These are phyloP conservation scores for Lactarius psammicola DNA, from an alignment of 768 basidiomycete species.

Conservation along the genomic window DNA sequence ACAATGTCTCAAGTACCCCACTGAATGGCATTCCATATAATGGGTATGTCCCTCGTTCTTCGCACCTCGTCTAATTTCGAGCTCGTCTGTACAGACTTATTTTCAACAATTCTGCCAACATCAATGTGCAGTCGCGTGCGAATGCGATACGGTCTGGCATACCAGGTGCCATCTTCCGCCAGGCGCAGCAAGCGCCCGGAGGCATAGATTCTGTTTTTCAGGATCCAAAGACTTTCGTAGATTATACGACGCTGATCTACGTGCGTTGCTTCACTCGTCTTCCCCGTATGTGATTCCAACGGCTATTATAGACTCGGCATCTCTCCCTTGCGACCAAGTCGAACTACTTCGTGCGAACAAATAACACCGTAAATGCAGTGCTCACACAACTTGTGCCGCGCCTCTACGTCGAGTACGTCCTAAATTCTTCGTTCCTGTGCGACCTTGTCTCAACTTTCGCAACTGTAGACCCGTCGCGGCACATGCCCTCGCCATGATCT, in stretches of 20 bases:
- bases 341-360: conserved; percentile 53
- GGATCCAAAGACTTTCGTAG: conserved; percentile 49
- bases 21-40: conserved; percentile 54
- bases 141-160: conserved; percentile 50
- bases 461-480: conserved; percentile 50
- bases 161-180: conserved; percentile 57
- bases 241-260: conserved; percentile 51
- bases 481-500: conserved; percentile 47
- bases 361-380: conserved; percentile 40
- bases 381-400: conserved; percentile 47
- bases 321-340: conserved; percentile 56
- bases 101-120: conserved; percentile 32
- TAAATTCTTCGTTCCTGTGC: not conserved
- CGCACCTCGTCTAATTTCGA: not conserved
- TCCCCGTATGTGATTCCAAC: not conserved
- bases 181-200: conserved; percentile 43
- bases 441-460: conserved; percentile 5
- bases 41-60: conserved; percentile 42
- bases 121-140: conserved; percentile 53
- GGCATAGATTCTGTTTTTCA: conserved; percentile 50
- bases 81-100: conserved; percentile 21
- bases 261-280: conserved; percentile 38
- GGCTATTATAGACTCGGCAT: conserved; percentile 48
- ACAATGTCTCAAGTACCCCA: conserved; percentile 52
- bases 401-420: conserved; percentile 57